Percentiles rank a stretch among this genome's conserved stretches.
These are phyloP conservation scores for Scheffersomyces coipomensis DNA, from an alignment of 805 yeast species.

Conservation along the genomic window DNA sequence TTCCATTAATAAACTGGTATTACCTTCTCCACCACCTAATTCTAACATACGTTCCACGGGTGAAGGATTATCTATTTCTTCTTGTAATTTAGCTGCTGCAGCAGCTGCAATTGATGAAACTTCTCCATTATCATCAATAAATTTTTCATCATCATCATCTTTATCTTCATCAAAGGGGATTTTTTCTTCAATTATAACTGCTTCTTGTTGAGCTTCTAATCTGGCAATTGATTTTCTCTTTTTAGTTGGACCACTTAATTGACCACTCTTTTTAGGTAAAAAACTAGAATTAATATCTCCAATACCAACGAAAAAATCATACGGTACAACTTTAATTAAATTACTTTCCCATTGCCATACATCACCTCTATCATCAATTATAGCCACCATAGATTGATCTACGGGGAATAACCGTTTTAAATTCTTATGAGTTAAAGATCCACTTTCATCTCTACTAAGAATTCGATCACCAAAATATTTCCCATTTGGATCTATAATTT, in stretches of 20 bases:
- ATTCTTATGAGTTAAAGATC: conserved; percentile 85
- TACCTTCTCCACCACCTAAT: conserved; percentile 50
- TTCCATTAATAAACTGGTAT: conserved; percentile 47
- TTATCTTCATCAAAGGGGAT: conserved; percentile 1
- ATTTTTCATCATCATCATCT: conserved; percentile 18
- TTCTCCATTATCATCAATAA: conserved; percentile 3
- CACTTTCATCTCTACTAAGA: conserved; percentile 91
- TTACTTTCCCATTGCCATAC: conserved; percentile 98
- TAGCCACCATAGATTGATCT: conserved; percentile 93
- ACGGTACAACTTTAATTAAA: conserved; percentile 88
- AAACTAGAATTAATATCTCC: conserved; percentile 96
- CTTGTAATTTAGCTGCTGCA: conserved; percentile 6
- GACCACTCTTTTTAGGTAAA: conserved; percentile 73
- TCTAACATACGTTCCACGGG: conserved; percentile 52
- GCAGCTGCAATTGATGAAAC: conserved; percentile 2
- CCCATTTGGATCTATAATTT: conserved; percentile 88
- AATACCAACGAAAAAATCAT: conserved; percentile 93
- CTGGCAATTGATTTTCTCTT: conserved; percentile 56
- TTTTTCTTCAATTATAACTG: conserved; percentile 3
- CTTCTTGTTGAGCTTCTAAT: conserved; percentile 44
- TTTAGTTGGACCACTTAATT: conserved; percentile 59
- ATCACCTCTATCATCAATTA: conserved; percentile 96
- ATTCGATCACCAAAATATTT: conserved; percentile 87
- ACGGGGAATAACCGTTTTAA: conserved; percentile 89
- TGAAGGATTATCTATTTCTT: conserved; percentile 15